Evolutionary conservation across 179 eudicot species (phyloP).

Genomic region (Monotropa hypopitys): DNA sequence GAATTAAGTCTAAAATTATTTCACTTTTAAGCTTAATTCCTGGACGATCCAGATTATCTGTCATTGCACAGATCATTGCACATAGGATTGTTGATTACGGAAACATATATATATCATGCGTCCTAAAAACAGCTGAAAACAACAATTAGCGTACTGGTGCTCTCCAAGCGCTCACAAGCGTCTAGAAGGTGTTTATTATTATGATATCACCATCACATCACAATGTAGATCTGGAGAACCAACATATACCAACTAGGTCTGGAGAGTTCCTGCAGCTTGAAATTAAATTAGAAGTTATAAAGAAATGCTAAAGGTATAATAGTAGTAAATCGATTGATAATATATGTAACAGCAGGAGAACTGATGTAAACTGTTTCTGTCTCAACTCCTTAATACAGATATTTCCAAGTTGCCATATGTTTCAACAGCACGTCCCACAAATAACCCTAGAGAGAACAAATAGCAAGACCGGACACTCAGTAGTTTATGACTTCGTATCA

Average conservation of each 20-base stretch:
- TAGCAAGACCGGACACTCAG: not conserved
- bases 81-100: no score
- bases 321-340: not conserved
- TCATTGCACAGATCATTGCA: no score
- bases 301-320: not conserved
- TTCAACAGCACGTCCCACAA: not conserved
- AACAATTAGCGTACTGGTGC: no score
- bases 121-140: no score
- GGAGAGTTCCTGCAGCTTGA: not conserved
- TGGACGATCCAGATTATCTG: no score
- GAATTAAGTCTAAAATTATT: no score
- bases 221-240: not conserved
- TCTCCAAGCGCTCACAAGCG: no score
- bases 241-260: not conserved
- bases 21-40: no score
- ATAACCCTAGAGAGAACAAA: not conserved
- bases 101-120: no score
- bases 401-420: not conserved
- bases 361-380: not conserved
- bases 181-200: no score
- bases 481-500: not conserved
- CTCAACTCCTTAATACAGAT: not conserved
- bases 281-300: not conserved
- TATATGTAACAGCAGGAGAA: not conserved
- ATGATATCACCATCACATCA: no score